These are phyloP conservation scores for Prunus yedoensis DNA, from an alignment of 331 rosid genomes.

Conservation along the genomic window DNA sequence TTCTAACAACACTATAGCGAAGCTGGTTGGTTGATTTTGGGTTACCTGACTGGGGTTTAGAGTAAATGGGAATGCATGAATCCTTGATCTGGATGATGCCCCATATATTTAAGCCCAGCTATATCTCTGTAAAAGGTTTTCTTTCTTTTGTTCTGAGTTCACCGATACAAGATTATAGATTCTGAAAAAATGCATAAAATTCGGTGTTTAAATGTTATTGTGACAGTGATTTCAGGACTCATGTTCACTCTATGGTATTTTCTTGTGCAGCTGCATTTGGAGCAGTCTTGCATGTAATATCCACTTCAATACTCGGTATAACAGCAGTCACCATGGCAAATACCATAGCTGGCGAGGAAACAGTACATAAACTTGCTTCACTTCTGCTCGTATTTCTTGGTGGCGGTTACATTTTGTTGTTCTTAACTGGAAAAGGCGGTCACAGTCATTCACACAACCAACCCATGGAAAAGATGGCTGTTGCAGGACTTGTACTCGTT, in stretches of 20 bases:
- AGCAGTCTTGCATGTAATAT: slow-evolving; percentile 88
- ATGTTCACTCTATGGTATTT: slow-evolving; percentile 22
- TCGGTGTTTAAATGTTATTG: neutral
- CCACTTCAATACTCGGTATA: slow-evolving; percentile 91
- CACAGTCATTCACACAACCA: slow-evolving; percentile 94
- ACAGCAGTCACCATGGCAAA: slow-evolving; percentile 99
- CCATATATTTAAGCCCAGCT: neutral
- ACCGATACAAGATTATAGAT: neutral
- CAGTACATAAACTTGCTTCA: slow-evolving; percentile 94
- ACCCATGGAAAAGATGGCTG: slow-evolving; percentile 99
- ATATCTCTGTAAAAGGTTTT: neutral
- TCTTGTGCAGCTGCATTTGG: slow-evolving; percentile 86
- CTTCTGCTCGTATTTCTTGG: slow-evolving; percentile 87
- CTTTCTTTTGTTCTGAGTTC: neutral
- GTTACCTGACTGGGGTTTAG: neutral
- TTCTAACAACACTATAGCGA: neutral
- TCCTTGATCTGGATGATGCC: neutral
- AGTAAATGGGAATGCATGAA: neutral
- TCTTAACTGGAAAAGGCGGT: slow-evolving; percentile 77
- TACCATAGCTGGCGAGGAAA: slow-evolving; percentile 98
- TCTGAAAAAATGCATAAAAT: neutral
- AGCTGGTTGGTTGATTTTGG: neutral
- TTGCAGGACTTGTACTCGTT: slow-evolving; percentile 95
- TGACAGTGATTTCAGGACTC: slow-evolving; percentile 4
- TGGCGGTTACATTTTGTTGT: slow-evolving; percentile 71